Evolutionary conservation across 306 rosid genomes (phyloP).

Genomic region (Pyrus bretschneideri): DNA sequence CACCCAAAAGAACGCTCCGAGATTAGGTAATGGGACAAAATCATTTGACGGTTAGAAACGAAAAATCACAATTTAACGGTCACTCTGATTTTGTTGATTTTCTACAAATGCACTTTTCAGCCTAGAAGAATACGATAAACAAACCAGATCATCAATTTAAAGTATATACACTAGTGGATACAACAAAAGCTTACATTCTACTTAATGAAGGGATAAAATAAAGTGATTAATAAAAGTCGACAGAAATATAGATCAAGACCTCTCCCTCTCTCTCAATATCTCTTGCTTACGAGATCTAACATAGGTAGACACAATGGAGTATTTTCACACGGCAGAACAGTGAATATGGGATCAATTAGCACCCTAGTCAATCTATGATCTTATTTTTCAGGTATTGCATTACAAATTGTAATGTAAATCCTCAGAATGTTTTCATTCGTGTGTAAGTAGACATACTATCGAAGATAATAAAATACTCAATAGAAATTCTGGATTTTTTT

Average conservation of each 20-base stretch:
- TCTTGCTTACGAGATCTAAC: background rate
- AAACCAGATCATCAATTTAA: no score
- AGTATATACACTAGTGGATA: no score
- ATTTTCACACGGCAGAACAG: background rate
- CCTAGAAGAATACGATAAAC: no score
- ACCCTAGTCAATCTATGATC: background rate
- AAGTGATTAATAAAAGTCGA: background rate
- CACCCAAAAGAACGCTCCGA: no score
- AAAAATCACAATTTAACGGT: no score
- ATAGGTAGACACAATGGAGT: background rate
- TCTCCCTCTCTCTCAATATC: background rate
- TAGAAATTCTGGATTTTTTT: background rate
- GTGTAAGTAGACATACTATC: background rate
- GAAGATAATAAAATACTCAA: background rate
- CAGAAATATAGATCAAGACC: background rate
- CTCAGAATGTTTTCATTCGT: background rate
- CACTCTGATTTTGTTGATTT: no score
- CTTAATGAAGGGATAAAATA: no score
- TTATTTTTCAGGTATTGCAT: no score
- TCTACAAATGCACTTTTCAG: no score
- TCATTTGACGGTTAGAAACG: no score
- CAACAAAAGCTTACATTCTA: no score
- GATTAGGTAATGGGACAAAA: no score
- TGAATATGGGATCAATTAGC: background rate
- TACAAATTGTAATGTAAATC: background rate